Conservation (phyloP, 129 eudicot species). For the Dittrichia graveolens region DNA sequence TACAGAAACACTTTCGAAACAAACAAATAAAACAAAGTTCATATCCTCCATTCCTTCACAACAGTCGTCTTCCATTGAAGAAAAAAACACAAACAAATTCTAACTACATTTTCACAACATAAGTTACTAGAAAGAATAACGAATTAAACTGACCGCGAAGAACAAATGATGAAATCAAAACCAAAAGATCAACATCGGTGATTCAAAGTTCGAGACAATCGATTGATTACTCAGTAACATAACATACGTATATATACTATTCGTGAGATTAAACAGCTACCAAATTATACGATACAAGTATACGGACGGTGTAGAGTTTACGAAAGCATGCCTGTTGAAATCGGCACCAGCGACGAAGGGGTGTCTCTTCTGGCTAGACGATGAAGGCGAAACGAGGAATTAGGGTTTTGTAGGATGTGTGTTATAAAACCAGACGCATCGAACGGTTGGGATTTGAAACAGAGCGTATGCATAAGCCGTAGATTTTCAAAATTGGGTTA, state of each 20-base stretch:
- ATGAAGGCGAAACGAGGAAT: slow-evolving; percentile 22
- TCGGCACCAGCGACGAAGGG: slow-evolving; percentile 25
- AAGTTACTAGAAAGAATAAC: not conserved
- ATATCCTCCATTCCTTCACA: not conserved
- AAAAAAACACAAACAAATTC: not conserved
- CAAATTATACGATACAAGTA: not conserved
- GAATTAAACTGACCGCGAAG: not conserved
- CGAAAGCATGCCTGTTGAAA: slow-evolving; percentile 1
- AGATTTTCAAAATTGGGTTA: slow-evolving; percentile 5
- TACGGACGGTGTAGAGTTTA: not conserved
- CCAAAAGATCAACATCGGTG: not conserved
- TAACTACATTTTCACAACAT: not conserved
- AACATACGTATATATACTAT: not conserved
- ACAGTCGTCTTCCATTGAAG: not conserved
- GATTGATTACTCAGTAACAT: not conserved
- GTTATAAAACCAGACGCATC: slow-evolving; percentile 3
- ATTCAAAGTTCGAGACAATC: not conserved
- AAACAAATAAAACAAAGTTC: not conserved
- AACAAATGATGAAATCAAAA: no score
- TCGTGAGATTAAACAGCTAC: not conserved
- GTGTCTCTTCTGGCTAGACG: not conserved
- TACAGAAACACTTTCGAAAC: not conserved
- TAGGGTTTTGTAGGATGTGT: slow-evolving; percentile 32
- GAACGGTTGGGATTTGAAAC: not conserved
- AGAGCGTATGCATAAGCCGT: not conserved